phyloP scores from a whole-genome alignment of 208 protist species.

The Borovskyia barvae region DNA sequence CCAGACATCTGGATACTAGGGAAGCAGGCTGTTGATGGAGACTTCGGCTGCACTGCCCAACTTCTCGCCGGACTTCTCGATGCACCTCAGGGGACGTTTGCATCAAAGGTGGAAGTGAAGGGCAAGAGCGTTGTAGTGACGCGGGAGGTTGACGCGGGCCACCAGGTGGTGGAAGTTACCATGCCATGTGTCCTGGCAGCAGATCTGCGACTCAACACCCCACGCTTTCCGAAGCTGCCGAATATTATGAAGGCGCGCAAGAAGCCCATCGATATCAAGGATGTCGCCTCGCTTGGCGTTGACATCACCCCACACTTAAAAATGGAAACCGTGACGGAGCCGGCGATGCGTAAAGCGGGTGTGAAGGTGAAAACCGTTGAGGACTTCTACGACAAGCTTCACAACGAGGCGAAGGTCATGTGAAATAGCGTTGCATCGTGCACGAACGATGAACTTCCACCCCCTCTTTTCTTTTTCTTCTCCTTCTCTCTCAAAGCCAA shows the following conservation, averaged over 20 bases:
- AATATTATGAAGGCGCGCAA: slow-evolving; percentile 98
- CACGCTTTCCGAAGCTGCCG: slow-evolving; percentile 95
- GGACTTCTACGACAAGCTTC: slow-evolving; percentile 91
- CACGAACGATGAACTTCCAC: not conserved
- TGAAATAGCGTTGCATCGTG: slow-evolving; percentile 26
- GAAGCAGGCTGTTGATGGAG: slow-evolving; percentile 97
- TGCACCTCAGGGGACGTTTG: slow-evolving; percentile 95
- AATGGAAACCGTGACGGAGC: slow-evolving; percentile 75
- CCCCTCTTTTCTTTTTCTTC: slow-evolving; percentile 1
- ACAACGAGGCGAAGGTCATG: slow-evolving; percentile 89
- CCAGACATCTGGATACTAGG: slow-evolving; percentile 90
- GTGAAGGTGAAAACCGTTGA: slow-evolving; percentile 91
- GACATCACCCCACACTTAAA: slow-evolving; percentile 76
- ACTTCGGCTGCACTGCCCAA: slow-evolving; percentile 93
- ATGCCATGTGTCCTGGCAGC: slow-evolving; percentile 86
- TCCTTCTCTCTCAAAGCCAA: slow-evolving; percentile 8
- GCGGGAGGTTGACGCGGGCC: slow-evolving; percentile 94
- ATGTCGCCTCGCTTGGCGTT: slow-evolving; percentile 73
- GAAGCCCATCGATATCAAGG: slow-evolving; percentile 90
- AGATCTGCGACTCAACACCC: slow-evolving; percentile 95
- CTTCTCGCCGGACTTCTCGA: slow-evolving; percentile 93
- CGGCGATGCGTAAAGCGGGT: slow-evolving; percentile 76
- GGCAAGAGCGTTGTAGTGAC: slow-evolving; percentile 84
- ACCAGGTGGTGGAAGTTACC: slow-evolving; percentile 87
- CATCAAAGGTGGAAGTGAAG: slow-evolving; percentile 82